A percentile compares a stretch with the other conserved stretches of the same genome.
These are phyloP conservation scores for Trichoderma parareesei DNA, from an alignment of 495 filamentous ascomycete species.

Conservation along the genomic window DNA sequence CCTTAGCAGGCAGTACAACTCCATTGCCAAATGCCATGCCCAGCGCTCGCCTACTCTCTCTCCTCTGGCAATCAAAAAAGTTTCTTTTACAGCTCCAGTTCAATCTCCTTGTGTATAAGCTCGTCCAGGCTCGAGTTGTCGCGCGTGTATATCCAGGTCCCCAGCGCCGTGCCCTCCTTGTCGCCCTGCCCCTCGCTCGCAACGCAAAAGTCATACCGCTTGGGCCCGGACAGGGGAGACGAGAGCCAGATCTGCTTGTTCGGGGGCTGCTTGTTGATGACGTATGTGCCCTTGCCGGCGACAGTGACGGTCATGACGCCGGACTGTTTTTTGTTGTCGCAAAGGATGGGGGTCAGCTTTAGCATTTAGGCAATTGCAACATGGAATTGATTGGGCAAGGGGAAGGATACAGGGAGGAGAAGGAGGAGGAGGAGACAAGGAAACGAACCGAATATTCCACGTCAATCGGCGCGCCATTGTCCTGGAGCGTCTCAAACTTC, in stretches of 20 bases:
- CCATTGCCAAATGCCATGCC: too few species aligned
- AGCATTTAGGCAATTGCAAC: too few species aligned
- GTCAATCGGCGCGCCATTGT: conserved; percentile 56
- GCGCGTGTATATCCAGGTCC: conserved; percentile 79
- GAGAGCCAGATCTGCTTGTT: conserved; percentile 98
- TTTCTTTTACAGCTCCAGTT: conserved; percentile 29
- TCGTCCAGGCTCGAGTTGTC: conserved; percentile 68
- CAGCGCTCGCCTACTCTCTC: too few species aligned
- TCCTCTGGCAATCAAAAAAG: too few species aligned
- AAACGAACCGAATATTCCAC: conserved; percentile 49
- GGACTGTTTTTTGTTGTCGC: conserved; percentile 38
- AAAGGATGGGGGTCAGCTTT: too few species aligned
- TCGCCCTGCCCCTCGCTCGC: conserved; percentile 59
- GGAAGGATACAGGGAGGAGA: background rate
- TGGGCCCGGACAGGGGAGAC: conserved; percentile 85
- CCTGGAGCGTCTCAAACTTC: conserved; percentile 57
- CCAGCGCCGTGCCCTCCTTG: conserved; percentile 60
- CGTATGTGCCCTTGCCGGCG: conserved; percentile 62
- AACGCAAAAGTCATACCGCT: conserved; percentile 81
- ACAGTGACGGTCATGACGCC: conserved; percentile 73
- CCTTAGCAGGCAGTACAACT: too few species aligned
- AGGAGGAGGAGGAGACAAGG: conserved; percentile 27
- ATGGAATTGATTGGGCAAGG: conserved; percentile 2
- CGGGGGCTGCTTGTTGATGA: conserved; percentile 95
- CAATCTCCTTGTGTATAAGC: conserved; percentile 63